Evolutionary conservation across 2,329 filamentous ascomycete genomes (phyloP).

Genomic region (Juglanconis juglandina): DNA sequence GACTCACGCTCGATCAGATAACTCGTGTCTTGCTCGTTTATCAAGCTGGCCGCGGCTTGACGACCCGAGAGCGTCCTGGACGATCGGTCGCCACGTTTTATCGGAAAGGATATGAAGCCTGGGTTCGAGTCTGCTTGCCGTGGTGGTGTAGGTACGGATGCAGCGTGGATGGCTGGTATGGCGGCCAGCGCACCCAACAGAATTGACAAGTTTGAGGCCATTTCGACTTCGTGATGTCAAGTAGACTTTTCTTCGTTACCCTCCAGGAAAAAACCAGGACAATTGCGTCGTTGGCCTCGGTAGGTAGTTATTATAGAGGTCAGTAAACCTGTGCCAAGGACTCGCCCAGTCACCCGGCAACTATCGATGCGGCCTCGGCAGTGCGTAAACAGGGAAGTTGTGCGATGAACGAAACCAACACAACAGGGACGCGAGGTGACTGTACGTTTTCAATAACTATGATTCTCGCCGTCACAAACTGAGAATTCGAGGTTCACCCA

Average conservation of each 20-base stretch:
- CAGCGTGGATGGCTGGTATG: slow-evolving; percentile 8
- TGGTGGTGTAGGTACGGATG: not conserved
- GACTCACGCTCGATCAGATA: slow-evolving; percentile 15
- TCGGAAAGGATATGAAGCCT: slow-evolving; percentile 19
- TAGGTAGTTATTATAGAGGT: not conserved
- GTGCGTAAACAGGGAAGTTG: not conserved
- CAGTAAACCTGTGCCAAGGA: not conserved
- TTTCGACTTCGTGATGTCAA: not conserved
- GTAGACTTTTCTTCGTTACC: not conserved
- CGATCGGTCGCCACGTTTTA: slow-evolving; percentile 1
- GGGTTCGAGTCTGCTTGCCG: slow-evolving; percentile 7
- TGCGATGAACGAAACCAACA: not conserved
- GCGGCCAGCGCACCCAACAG: slow-evolving; percentile 13
- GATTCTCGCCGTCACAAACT: too few relatives aligned
- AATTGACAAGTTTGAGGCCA: not conserved
- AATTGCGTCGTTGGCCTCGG: not conserved
- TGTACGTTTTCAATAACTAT: too few relatives aligned
- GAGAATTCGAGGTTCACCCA: too few relatives aligned
- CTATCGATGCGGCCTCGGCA: not conserved
- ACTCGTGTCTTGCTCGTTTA: slow-evolving; percentile 18
- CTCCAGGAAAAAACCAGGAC: not conserved
- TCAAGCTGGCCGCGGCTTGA: slow-evolving; percentile 12
- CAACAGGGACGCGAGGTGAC: not conserved
- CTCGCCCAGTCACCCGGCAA: not conserved
- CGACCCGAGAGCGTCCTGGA: slow-evolving; percentile 13